phyloP scores from a whole-genome alignment of 2,329 filamentous ascomycete species.

The Apiospora sp. region DNA sequence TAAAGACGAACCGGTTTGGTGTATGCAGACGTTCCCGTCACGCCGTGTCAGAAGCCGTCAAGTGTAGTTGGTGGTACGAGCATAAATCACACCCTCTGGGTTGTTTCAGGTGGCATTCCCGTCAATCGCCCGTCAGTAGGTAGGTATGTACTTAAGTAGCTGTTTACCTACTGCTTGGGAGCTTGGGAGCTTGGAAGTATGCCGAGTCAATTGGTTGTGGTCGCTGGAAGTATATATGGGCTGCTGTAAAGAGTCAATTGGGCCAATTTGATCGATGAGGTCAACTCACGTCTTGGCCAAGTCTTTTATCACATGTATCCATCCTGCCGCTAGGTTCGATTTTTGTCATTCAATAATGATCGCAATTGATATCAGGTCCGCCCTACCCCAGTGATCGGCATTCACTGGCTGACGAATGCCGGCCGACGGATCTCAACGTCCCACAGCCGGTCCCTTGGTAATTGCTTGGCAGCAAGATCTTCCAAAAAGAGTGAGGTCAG shows the following conservation, averaged over 20 bases:
- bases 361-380: slow-evolving; percentile 4
- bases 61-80: neutral
- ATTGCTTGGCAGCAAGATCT: slow-evolving; percentile 14
- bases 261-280: neutral
- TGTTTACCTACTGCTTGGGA: no score
- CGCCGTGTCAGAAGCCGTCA: neutral
- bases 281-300: neutral
- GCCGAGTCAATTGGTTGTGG: neutral
- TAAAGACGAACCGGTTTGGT: slow-evolving; percentile 5
- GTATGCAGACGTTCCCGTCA: neutral
- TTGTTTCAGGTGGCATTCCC: slow-evolving; percentile 7
- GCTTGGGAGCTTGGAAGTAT: no score
- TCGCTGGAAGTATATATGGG: neutral
- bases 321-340: neutral
- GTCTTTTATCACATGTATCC: neutral
- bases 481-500: slow-evolving; percentile 9
- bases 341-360: neutral
- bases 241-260: neutral
- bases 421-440: slow-evolving; percentile 6
- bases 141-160: no score
- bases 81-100: neutral
- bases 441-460: slow-evolving; percentile 8
- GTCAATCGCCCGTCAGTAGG: no score
- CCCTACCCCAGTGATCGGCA: slow-evolving; percentile 18
- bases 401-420: slow-evolving; percentile 9